phyloP scores from a whole-genome alignment of 208 protist genomes.

The Trichomonas vaginalis region DNA sequence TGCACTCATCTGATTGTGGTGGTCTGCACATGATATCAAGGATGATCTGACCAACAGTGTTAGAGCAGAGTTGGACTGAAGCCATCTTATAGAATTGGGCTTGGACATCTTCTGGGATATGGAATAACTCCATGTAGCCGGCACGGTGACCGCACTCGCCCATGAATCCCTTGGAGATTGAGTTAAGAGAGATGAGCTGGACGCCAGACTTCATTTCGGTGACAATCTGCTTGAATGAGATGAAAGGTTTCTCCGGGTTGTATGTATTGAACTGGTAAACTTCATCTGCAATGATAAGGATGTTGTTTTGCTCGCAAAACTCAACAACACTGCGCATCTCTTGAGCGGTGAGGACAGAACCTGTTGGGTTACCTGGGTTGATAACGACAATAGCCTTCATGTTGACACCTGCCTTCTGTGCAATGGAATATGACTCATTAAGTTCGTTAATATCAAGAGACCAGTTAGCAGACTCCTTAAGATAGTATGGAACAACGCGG shows the following conservation, averaged over 20 bases:
- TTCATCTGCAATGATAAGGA: constrained; percentile 89
- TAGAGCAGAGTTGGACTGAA: constrained; percentile 66
- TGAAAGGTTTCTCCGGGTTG: constrained; percentile 10
- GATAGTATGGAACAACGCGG: constrained; percentile 63
- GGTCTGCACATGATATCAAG: constrained; percentile 78
- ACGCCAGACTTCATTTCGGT: constrained; percentile 21
- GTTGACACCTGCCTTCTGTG: constrained; percentile 52
- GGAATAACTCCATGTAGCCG: constrained; percentile 79
- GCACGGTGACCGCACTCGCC: constrained; percentile 78
- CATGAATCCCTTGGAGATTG: constrained; percentile 80
- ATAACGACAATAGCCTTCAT: constrained; percentile 76
- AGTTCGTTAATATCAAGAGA: constrained; percentile 52
- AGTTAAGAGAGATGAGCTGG: constrained; percentile 86
- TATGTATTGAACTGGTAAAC: constrained; percentile 98
- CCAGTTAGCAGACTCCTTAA: constrained; percentile 75
- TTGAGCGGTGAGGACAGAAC: not conserved
- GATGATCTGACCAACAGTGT: too few species aligned
- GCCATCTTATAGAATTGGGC: constrained; percentile 75
- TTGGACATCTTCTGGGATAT: constrained; percentile 44
- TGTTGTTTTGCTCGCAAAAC: constrained; percentile 46
- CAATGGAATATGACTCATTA: constrained; percentile 42
- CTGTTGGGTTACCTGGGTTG: constrained; percentile 63
- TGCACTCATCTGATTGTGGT: constrained; percentile 68
- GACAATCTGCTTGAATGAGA: constrained; percentile 59
- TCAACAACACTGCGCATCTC: constrained; percentile 42